These are phyloP conservation scores for Echinosophora koreensis DNA, from an alignment of 306 rosid species.

Conservation along the genomic window DNA sequence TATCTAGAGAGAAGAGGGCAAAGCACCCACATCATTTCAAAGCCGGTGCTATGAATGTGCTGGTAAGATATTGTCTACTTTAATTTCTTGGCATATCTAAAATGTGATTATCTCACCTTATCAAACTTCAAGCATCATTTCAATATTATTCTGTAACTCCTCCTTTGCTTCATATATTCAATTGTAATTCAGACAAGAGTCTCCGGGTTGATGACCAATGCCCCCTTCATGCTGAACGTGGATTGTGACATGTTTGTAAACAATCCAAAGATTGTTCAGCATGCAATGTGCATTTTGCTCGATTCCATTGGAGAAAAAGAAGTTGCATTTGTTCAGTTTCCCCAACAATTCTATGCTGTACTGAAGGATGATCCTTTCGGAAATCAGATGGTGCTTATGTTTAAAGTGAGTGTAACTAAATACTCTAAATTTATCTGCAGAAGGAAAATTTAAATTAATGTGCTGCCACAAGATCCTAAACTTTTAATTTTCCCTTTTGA, in stretches of 20 bases:
- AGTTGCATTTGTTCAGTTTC: conserved; percentile 68
- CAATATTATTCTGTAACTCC: neutral
- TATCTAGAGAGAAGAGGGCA: conserved; percentile 73
- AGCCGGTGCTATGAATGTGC: conserved; percentile 82
- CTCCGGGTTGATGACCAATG: conserved; percentile 74
- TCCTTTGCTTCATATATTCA: neutral
- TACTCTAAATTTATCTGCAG: neutral
- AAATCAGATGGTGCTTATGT: conserved; percentile 40
- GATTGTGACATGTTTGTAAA: conserved; percentile 80
- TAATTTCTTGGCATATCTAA: neutral
- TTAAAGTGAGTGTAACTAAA: conserved; percentile 50
- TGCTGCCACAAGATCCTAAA: neutral
- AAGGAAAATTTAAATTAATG: neutral
- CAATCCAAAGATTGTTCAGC: conserved; percentile 55
- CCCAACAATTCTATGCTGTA: conserved; percentile 58
- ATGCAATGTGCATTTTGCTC: conserved; percentile 61
- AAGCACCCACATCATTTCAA: conserved; percentile 66
- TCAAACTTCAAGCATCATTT: neutral
- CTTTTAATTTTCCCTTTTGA: neutral
- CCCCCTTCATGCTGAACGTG: conserved; percentile 70
- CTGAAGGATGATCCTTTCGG: conserved; percentile 77
- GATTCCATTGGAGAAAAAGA: conserved; percentile 57
- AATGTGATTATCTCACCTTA: neutral
- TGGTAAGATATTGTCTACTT: conserved; percentile 48
- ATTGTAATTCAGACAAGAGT: conserved; percentile 66